Evolutionary conservation across 257 asterid genomes (phyloP).

Genomic region (Solanum chmielewskii): DNA sequence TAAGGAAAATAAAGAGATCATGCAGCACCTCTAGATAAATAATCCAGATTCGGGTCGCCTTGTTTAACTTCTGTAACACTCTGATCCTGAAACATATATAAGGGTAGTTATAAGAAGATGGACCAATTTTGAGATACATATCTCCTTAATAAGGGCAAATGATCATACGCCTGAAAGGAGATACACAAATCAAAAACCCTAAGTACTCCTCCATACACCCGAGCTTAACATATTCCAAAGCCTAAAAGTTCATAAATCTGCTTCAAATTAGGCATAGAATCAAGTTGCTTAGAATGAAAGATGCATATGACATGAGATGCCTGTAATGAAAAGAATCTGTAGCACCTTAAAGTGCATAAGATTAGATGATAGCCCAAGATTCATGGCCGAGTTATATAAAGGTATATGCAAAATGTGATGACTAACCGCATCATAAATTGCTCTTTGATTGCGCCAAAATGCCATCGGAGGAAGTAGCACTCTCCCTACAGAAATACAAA

Average conservation of each 20-base stretch:
- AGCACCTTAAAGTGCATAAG: not conserved
- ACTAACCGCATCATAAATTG: constrained; percentile 46
- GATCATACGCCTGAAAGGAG: not conserved
- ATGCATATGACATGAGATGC: not conserved
- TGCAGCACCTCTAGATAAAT: not conserved
- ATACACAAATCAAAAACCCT: not conserved
- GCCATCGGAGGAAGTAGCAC: constrained; percentile 51
- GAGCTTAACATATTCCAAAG: not conserved
- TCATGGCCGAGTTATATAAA: not conserved
- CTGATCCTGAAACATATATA: not conserved
- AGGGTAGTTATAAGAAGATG: not conserved
- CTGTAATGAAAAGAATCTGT: not conserved
- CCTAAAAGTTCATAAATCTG: not conserved
- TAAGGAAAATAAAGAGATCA: not conserved
- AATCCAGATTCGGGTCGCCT: not conserved
- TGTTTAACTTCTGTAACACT: not conserved
- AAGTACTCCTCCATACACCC: not conserved
- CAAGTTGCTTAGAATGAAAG: not conserved
- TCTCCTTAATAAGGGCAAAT: not conserved
- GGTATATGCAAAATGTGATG: not conserved
- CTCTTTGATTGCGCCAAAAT: constrained; percentile 71
- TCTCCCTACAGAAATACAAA: constrained; percentile 44
- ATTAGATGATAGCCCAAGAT: not conserved
- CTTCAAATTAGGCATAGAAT: not conserved
- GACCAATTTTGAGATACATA: not conserved